phyloP scores from a whole-genome alignment of 352 stramenopile species.

The Phytophthora gonapodyides region DNA sequence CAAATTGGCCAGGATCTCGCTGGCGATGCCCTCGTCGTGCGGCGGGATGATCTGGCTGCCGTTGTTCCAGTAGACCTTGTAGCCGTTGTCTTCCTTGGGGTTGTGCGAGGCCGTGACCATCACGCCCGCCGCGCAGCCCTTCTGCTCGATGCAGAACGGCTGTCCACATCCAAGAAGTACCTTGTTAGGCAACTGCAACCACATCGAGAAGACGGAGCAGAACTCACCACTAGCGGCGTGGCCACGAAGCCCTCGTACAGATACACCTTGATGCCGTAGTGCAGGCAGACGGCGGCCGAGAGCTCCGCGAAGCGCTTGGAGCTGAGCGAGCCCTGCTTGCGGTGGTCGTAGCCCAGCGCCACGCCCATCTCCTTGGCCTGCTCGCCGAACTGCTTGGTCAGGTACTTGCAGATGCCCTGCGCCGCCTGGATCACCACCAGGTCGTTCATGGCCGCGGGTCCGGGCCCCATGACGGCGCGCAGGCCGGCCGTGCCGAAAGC shows the following conservation, averaged over 20 bases:
- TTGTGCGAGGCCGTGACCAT: slow-evolving; percentile 99
- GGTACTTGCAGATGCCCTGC: slow-evolving; percentile 90
- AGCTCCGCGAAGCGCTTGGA: slow-evolving; percentile 90
- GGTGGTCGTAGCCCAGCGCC: slow-evolving; percentile 92
- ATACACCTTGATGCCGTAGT: slow-evolving; percentile 88
- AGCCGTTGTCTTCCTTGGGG: slow-evolving; percentile 97
- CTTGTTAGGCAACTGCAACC: not conserved
- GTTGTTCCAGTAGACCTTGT: slow-evolving; percentile 97
- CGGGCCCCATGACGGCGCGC: slow-evolving; percentile 88
- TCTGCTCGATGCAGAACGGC: slow-evolving; percentile 83
- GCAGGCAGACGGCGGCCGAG: slow-evolving; percentile 81
- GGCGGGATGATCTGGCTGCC: slow-evolving; percentile 98
- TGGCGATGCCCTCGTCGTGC: slow-evolving; percentile 94
- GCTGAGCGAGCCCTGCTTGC: slow-evolving; percentile 69
- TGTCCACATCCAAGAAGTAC: slow-evolving; percentile 7
- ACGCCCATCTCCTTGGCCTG: slow-evolving; percentile 78
- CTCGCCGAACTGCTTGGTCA: slow-evolving; percentile 76
- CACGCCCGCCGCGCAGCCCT: slow-evolving; percentile 81
- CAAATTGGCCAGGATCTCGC: slow-evolving; percentile 91
- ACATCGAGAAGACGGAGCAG: not conserved
- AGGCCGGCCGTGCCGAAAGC: slow-evolving; percentile 94
- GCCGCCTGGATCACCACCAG: slow-evolving; percentile 92
- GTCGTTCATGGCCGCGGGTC: slow-evolving; percentile 92
- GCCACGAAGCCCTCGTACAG: slow-evolving; percentile 92
- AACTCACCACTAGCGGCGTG: slow-evolving; percentile 93